These are phyloP conservation scores for Torulaspora indica DNA, from an alignment of 805 yeast species.

Conservation along the genomic window DNA sequence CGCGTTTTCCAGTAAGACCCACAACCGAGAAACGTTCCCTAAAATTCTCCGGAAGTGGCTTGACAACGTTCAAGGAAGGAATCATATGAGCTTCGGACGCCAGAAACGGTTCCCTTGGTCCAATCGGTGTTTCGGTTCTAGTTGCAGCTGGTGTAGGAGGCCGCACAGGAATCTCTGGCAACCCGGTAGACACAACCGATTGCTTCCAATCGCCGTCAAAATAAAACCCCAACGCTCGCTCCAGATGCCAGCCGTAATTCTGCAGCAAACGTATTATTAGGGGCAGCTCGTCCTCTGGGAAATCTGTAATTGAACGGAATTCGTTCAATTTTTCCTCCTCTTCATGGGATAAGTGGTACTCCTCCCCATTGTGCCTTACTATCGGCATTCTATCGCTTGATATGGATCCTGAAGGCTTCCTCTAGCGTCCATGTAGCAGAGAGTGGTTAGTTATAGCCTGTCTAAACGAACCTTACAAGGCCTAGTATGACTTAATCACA, in stretches of 20 bases:
- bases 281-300: conserved; percentile 44
- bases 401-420: neutral
- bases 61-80: conserved; percentile 35
- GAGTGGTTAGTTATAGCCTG: neutral
- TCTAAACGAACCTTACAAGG: neutral
- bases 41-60: conserved; percentile 33
- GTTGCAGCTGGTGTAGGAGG: conserved; percentile 16
- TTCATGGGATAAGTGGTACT: conserved; percentile 37
- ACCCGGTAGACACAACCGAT: conserved; percentile 5
- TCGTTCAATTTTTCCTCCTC: conserved; percentile 44
- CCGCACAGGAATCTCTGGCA: conserved; percentile 12
- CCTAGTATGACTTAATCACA: neutral
- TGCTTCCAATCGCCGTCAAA: conserved; percentile 52
- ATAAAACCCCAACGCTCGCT: conserved; percentile 54
- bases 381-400: conserved; percentile 26
- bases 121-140: neutral
- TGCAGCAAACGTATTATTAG: conserved; percentile 45
- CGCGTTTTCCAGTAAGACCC: conserved; percentile 20
- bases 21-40: conserved; percentile 25
- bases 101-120: conserved; percentile 9
- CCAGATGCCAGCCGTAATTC: conserved; percentile 56
- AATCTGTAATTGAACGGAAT: conserved; percentile 49
- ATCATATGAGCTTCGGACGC: conserved; percentile 12
- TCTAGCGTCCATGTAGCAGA: neutral
- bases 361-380: conserved; percentile 19